These are phyloP conservation scores for Cladosporium sp. DNA, from an alignment of 2,329 filamentous ascomycete genomes.

Conservation along the genomic window DNA sequence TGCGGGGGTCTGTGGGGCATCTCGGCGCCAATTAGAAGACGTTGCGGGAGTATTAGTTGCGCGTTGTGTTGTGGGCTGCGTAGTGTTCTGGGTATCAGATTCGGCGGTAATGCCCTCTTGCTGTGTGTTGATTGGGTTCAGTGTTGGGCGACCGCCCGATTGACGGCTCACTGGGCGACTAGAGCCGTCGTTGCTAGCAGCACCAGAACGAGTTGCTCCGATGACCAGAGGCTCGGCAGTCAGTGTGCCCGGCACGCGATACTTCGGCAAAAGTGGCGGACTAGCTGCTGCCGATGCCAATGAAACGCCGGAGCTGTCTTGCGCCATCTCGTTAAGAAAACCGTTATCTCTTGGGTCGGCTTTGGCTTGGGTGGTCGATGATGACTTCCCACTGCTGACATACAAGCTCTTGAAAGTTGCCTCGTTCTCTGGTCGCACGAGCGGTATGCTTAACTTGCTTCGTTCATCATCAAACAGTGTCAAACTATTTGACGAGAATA, in stretches of 20 bases:
- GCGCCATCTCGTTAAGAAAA: slow-evolving; percentile 31
- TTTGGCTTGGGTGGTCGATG: background rate
- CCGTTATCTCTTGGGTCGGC: slow-evolving; percentile 17
- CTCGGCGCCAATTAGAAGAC: slow-evolving; percentile 48
- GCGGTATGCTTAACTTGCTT: slow-evolving; percentile 82
- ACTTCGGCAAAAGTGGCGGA: slow-evolving; percentile 25
- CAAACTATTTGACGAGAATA: slow-evolving; percentile 89
- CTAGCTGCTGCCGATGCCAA: slow-evolving; percentile 21
- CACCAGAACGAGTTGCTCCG: slow-evolving; percentile 21
- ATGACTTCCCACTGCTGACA: slow-evolving; percentile 1
- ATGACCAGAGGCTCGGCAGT: slow-evolving; percentile 18
- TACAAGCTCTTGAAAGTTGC: slow-evolving; percentile 68
- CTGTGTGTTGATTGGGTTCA: slow-evolving; percentile 22
- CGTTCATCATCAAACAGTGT: slow-evolving; percentile 81
- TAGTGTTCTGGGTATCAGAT: background rate
- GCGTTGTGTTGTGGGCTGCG: slow-evolving; percentile 1
- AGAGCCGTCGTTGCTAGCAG: slow-evolving; percentile 22
- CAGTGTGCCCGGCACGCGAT: slow-evolving; percentile 27
- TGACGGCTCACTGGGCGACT: slow-evolving; percentile 23
- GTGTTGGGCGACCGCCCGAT: slow-evolving; percentile 21
- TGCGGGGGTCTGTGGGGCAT: slow-evolving; percentile 19
- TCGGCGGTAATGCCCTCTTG: slow-evolving; percentile 14
- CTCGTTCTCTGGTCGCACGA: slow-evolving; percentile 89
- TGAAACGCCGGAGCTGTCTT: slow-evolving; percentile 22
- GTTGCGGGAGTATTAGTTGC: slow-evolving; percentile 35